Conservation (phyloP, 2,329 filamentous ascomycete genomes). For the Hymenoscyphus albidus region DNA sequence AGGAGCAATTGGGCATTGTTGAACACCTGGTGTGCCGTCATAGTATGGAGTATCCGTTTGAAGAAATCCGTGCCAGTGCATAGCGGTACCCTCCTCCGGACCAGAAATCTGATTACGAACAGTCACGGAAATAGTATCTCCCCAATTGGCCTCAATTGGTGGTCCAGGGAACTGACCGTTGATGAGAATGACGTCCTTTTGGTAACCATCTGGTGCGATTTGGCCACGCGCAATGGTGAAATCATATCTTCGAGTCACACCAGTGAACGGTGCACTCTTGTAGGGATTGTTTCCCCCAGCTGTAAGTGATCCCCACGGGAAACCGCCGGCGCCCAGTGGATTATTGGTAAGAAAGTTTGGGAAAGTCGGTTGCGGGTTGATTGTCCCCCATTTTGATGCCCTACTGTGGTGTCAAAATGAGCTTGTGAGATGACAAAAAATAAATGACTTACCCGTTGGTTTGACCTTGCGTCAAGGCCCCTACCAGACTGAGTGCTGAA, state of each 20-base stretch:
- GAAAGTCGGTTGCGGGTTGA: conserved; percentile 31
- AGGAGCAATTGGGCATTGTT: conserved; percentile 63
- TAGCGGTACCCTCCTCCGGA: conserved; percentile 36
- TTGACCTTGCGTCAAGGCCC: not conserved
- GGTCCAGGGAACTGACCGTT: conserved; percentile 38
- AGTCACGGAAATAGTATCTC: conserved; percentile 53
- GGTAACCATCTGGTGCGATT: conserved; percentile 40
- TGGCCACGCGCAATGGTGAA: conserved; percentile 31
- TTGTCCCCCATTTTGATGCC: conserved; percentile 33
- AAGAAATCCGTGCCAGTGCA: conserved; percentile 48
- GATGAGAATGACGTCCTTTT: conserved; percentile 50
- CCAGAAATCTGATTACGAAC: conserved; percentile 64
- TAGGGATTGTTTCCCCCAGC: conserved; percentile 39
- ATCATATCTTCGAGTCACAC: conserved; percentile 37
- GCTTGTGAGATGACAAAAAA: not conserved
- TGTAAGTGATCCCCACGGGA: conserved; percentile 49
- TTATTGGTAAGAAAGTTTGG: conserved; percentile 46
- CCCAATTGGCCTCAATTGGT: conserved; percentile 38
- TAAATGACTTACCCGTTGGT: not conserved
- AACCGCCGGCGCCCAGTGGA: conserved; percentile 43
- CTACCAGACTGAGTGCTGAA: not conserved
- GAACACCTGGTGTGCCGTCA: conserved; percentile 45
- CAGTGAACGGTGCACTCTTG: conserved; percentile 38
- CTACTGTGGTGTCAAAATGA: conserved; percentile 5
- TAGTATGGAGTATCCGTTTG: conserved; percentile 38